phyloP scores from a whole-genome alignment of 192 early-diverging fungal genomes.

The Entrophospora sp. region DNA sequence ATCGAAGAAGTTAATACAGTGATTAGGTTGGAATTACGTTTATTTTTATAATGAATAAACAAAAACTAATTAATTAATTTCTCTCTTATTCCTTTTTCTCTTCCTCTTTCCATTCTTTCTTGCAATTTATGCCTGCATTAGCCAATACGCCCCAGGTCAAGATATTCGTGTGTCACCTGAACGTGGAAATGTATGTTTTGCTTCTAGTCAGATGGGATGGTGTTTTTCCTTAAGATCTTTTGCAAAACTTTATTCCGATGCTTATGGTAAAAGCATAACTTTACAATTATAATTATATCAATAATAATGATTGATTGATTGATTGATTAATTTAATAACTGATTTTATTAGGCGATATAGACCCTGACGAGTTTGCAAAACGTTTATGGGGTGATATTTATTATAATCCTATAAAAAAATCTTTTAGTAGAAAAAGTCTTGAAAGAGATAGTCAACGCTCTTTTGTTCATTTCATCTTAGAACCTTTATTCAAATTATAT shows the following conservation, averaged over 20 bases:
- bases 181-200: slow-evolving; percentile 93
- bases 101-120: too few relatives aligned
- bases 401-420: slow-evolving; percentile 70
- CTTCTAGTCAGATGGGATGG: slow-evolving; percentile 83
- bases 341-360: slow-evolving; percentile 42
- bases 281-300: too few relatives aligned
- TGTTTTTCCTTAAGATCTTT: slow-evolving; percentile 89
- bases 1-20: slow-evolving; percentile 92
- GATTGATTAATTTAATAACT: too few relatives aligned
- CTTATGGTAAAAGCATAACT: slow-evolving; percentile 44
- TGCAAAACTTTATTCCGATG: slow-evolving; percentile 81
- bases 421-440: slow-evolving; percentile 68
- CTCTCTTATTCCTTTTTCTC: too few relatives aligned
- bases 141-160: slow-evolving; percentile 30
- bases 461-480: slow-evolving; percentile 94
- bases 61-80: too few relatives aligned
- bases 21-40: slow-evolving; percentile 38
- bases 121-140: too few relatives aligned
- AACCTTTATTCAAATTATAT: slow-evolving; percentile 92
- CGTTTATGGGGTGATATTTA: slow-evolving; percentile 97
- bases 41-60: slow-evolving; percentile 13
- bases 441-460: slow-evolving; percentile 56
- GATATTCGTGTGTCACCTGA: slow-evolving; percentile 82
- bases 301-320: too few relatives aligned
- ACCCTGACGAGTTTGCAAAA: slow-evolving; percentile 72